phyloP scores from a whole-genome alignment of 2,329 filamentous ascomycete genomes.

The Hansfordia pulvinata region DNA sequence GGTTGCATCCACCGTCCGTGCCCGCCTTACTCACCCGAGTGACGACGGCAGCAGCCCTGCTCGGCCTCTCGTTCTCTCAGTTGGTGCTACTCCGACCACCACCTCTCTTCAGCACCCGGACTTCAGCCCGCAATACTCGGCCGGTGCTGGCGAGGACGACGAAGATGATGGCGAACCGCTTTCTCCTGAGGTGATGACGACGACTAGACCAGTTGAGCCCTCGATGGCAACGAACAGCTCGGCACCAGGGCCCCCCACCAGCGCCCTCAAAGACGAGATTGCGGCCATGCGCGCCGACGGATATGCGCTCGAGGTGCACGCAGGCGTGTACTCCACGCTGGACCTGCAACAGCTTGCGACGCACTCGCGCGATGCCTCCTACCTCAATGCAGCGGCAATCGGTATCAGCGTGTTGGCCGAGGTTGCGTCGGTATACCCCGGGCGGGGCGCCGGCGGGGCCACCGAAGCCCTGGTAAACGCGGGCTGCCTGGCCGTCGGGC shows the following conservation, averaged over 20 bases:
- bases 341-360: conserved; percentile 72
- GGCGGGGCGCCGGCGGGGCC: conserved; percentile 30
- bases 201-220: no score
- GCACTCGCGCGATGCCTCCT: conserved; percentile 33
- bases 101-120: conserved; percentile 46
- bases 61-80: conserved; percentile 41
- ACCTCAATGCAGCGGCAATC: conserved; percentile 39
- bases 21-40: no score
- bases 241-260: conserved; percentile 11
- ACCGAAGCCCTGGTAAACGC: conserved; percentile 57
- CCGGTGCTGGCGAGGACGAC: conserved; percentile 4
- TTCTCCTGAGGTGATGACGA: no score
- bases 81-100: conserved; percentile 66
- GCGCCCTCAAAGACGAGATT: conserved; percentile 24
- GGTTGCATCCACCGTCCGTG: conserved; percentile 26
- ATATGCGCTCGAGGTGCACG: conserved; percentile 54
- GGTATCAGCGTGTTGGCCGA: conserved; percentile 59
- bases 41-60: no score
- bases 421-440: conserved; percentile 53
- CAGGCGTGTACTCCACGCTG: conserved; percentile 62
- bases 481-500: conserved; percentile 55
- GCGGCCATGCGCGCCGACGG: conserved; percentile 20
- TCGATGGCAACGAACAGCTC: conserved; percentile 14
- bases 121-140: conserved; percentile 10
- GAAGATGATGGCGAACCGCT: conserved; percentile 16